A percentile compares a stretch with the other conserved stretches of the same genome.
Evolutionary conservation across 768 basidiomycete genomes (phyloP).

Genomic region (Hysterangium stoloniferum): DNA sequence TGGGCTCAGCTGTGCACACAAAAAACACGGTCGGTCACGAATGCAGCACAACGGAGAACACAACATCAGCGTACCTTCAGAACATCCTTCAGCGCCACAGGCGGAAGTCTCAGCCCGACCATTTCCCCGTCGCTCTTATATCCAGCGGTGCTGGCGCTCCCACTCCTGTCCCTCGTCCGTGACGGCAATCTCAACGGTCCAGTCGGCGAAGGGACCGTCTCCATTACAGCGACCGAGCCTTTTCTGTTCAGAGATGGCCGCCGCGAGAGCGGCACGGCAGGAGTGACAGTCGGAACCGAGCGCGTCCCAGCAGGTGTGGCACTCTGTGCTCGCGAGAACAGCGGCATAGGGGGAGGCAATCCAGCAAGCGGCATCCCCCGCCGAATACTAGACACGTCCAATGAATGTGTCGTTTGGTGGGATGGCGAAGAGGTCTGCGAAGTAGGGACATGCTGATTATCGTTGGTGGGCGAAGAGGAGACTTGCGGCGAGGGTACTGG

Average conservation of each 20-base stretch:
- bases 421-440: constrained; percentile 22
- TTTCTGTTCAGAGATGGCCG: constrained; percentile 40
- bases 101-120: constrained; percentile 33
- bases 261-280: constrained; percentile 15
- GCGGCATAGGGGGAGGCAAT: constrained; percentile 18
- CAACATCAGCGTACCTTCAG: constrained; percentile 43
- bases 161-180: constrained; percentile 23
- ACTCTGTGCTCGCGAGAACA: constrained; percentile 27
- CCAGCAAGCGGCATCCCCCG: not conserved
- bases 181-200: constrained; percentile 40
- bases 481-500: not conserved
- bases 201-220: constrained; percentile 27
- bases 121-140: constrained; percentile 26
- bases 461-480: not conserved
- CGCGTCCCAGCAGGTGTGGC: constrained; percentile 18
- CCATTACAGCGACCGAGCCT: constrained; percentile 49
- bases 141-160: constrained; percentile 40
- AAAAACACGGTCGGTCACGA: not conserved
- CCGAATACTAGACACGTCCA: constrained; percentile 28
- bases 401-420: constrained; percentile 52
- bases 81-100: constrained; percentile 55
- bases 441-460: constrained; percentile 5
- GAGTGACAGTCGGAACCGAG: constrained; percentile 1
- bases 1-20: constrained; percentile 2
- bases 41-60: not conserved